Base-by-base conservation (phyloP, 306 rosid genomes). In the Cicer arietinum region DNA sequence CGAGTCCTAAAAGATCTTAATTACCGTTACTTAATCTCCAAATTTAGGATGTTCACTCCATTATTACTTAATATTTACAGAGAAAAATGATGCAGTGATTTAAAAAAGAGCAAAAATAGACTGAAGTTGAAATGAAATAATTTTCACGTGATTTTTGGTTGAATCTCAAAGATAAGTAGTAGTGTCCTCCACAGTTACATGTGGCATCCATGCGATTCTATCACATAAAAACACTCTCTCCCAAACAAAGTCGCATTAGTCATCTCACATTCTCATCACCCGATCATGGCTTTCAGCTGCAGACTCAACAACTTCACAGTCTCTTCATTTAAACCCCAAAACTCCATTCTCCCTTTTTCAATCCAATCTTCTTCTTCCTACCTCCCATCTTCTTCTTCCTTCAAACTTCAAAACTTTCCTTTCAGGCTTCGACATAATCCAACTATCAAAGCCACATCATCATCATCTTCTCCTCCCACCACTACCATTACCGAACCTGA, bases 381-480 rank as follows among this genome's bases (percentile, higher is more conserved):
- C 35, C 16, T 80, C 16, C 74, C 83, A 2, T 79, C 70, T 60
- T 57, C 80, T 53, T 67, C 74, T 74, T 77, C 69, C 5, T 74
- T 85, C 43, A 67, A 79, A 74, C 11, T 81, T 69, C 84, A 85
- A 6, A 85, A 71, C 46, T 75, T 73, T 10, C 69, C 87, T 68
- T 81, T 79, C 73, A 84, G 88, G 70, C 18, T 81, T 42, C 69
- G 86, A 2, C 73, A 30, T 22, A 67, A 44, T 43, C 39, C 78
- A 59, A 30, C 74, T n/a, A 17, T 90, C 14, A 77, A 71, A 74
- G 98, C 93, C 71, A 40, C 90, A 1, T 78, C 96, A 1, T 64
- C 35, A 12, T 78, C 90, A 1, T 64, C 89, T 6, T 83, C 98
- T 1, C 78, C 98, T 8, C 77, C 93, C 84, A 80, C 93, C 14